Evolutionary conservation across 2,329 filamentous ascomycete species (phyloP), one percentile per base, ranked within the genome.

Genomic region (Pseudogymnoascus destructans): DNA sequence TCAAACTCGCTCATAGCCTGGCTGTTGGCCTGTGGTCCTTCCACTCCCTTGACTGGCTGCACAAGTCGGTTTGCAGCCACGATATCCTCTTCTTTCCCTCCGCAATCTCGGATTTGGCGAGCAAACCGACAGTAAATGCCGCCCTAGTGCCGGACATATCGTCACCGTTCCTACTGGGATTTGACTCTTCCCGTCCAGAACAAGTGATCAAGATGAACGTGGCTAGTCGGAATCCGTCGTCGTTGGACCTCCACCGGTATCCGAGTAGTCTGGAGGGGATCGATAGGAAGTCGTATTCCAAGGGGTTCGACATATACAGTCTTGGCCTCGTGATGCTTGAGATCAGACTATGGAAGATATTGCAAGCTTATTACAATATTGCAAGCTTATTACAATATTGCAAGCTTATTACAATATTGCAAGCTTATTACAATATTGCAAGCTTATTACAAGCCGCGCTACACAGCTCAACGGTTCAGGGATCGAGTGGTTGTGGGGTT

Each of bases 1-100:
- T 77, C 46, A 65, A 63, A 17, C 70, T 77, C 1, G 75, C 74
- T 2, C 66, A 69, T 23, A 73, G 68, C 2, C 70, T 77, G 17
- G 72, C 73, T 25, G 69, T 75, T 15, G 72, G 74, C 1, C 65
- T 77, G 8, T 75, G 74, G 71, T 75, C 74, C 13, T 72, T 79
- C n/a, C 77, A 79, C 64, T 75, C 75, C 0, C 72, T 79, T 35
- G 76, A 78, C 65, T 79, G 76, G 77, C 71, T 79, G 38, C 77
- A 75, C 64, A 75, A 75, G 62, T 70, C 70, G 1, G 64, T 74
- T 8, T 70, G 69, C 57, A 70, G 68, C 59, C 57, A 61, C 8
- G 74, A 73, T 58, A 69, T 75, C 27, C 65, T 74, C 19, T 73
- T 74, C 63, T 73, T 78, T 66, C 74, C 72, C 5, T 73, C 73